A percentile compares a stretch with the other conserved stretches of the same genome.
These are phyloP conservation scores for Epichloe coenophiala DNA, from an alignment of 2,329 filamentous ascomycete genomes.

Conservation along the genomic window DNA sequence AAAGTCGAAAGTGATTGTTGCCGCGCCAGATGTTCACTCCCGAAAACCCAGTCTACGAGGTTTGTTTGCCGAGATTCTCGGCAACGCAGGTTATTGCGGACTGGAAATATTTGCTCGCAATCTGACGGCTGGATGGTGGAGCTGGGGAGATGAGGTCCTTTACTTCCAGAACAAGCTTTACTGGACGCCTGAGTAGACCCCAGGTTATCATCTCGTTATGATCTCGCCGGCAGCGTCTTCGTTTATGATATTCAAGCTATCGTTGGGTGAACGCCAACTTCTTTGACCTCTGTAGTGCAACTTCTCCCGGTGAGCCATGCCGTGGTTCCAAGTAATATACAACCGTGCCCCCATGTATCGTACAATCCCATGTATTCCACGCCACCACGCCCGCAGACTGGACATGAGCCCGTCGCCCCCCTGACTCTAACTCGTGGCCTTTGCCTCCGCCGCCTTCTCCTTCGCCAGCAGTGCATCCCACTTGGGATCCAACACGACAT, in stretches of 20 bases:
- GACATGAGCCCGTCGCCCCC: no score
- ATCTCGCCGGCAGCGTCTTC: background rate
- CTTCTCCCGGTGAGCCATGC: background rate
- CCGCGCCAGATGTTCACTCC: conserved; percentile 65
- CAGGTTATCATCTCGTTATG: background rate
- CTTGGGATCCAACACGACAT: conserved; percentile 30
- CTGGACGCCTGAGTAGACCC: conserved; percentile 25
- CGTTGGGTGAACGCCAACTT: background rate
- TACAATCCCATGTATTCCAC: conserved; percentile 7
- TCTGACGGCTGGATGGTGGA: conserved; percentile 63
- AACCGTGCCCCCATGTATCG: conserved; percentile 15
- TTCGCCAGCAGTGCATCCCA: conserved; percentile 25
- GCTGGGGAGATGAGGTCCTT: conserved; percentile 63
- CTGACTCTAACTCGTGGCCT: conserved; percentile 8
- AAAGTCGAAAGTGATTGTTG: conserved; percentile 44
- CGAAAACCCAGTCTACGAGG: conserved; percentile 59
- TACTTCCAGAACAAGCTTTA: conserved; percentile 49
- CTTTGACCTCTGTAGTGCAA: background rate
- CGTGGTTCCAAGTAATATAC: conserved; percentile 16
- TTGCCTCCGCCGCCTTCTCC: conserved; percentile 10
- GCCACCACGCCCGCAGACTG: no score
- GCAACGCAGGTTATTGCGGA: conserved; percentile 32
- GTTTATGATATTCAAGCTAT: no score
- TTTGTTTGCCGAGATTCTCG: conserved; percentile 43
- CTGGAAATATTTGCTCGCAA: conserved; percentile 70